Percentiles rank a stretch among this genome's conserved stretches.
These are phyloP conservation scores for Pseudofabraea citricarpa DNA, from an alignment of 2,329 filamentous ascomycete genomes.

Conservation along the genomic window DNA sequence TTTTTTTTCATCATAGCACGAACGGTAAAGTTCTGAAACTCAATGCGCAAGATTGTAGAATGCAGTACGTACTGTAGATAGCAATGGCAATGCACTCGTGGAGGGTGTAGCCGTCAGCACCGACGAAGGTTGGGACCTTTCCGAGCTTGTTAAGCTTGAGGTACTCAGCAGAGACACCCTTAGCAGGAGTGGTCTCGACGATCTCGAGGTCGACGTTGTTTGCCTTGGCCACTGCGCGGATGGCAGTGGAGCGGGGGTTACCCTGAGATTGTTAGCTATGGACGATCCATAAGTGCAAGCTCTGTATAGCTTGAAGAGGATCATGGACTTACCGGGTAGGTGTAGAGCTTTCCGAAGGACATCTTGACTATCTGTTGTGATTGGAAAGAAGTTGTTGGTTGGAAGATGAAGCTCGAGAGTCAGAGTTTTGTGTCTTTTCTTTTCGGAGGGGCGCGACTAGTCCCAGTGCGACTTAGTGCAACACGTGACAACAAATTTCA, in stretches of 20 bases:
- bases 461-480: neutral
- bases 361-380: conserved; percentile 40
- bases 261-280: conserved; percentile 46
- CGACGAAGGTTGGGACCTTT: conserved; percentile 91
- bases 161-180: conserved; percentile 69
- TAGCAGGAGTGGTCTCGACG: conserved; percentile 63
- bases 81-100: conserved; percentile 91
- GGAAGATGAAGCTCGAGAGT: conserved; percentile 3
- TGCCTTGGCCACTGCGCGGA: conserved; percentile 93
- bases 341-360: conserved; percentile 98
- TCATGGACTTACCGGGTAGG: conserved; percentile 59
- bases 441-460: no score
- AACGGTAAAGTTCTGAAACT: no score
- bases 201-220: conserved; percentile 91
- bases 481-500: neutral
- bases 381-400: conserved; percentile 6
- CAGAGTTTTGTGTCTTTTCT: conserved; percentile 8
- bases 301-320: neutral
- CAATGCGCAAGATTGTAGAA: no score
- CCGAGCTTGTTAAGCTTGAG: conserved; percentile 79
- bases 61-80: conserved; percentile 88
- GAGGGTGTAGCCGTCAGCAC: conserved; percentile 84
- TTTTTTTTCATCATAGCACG: conserved; percentile 41
- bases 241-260: conserved; percentile 84
- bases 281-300: neutral